These are phyloP conservation scores for Rhytidhysteron rufulum DNA, from an alignment of 2,329 filamentous ascomycete genomes.

Conservation along the genomic window DNA sequence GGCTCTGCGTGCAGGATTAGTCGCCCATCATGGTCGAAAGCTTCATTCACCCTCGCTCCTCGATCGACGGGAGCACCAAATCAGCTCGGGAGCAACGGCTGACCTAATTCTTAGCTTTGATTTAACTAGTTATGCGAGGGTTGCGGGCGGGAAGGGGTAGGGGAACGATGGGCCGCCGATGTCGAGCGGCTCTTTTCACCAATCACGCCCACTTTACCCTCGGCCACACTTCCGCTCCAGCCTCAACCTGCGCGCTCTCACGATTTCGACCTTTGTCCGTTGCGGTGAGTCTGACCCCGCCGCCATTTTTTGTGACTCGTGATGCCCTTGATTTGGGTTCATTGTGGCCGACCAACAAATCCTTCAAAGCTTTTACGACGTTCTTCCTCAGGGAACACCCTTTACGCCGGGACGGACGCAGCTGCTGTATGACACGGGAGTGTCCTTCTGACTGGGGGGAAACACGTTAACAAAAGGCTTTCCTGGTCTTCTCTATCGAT, in stretches of 20 bases:
- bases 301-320: no score
- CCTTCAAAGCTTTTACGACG: no score
- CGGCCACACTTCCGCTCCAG: background rate
- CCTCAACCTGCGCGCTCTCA: background rate
- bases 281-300: slow-evolving; percentile 2
- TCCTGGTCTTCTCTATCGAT: background rate
- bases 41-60: background rate
- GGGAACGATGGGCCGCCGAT: background rate
- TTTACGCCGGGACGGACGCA: slow-evolving; percentile 1
- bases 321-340: no score
- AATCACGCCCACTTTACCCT: background rate
- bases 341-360: no score
- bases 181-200: background rate
- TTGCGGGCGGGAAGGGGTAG: background rate
- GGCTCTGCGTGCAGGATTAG: background rate
- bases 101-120: no score
- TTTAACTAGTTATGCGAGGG: no score
- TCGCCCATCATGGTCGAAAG: slow-evolving; percentile 1
- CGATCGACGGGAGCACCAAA: slow-evolving; percentile 3
- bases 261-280: background rate
- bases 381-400: background rate
- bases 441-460: background rate
- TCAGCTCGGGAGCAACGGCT: no score
- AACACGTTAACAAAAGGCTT: background rate
- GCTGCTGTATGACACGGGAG: background rate